A percentile compares a stretch with the other conserved stretches of the same genome.
Conservation (phyloP, 495 filamentous ascomycete genomes). For the Podospora fimiseda region DNA sequence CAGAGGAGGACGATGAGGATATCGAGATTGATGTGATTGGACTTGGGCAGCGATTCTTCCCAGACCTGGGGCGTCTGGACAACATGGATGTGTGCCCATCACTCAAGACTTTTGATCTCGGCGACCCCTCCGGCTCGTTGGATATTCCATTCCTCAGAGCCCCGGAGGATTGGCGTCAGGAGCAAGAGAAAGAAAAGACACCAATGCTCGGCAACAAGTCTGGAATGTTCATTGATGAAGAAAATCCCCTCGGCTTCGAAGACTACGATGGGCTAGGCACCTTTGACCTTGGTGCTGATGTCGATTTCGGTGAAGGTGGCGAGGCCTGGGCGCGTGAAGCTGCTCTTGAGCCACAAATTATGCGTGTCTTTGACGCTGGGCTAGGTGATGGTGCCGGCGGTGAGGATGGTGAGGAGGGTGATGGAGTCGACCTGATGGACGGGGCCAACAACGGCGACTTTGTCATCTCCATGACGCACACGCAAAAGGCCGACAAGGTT, state of each 20-base stretch:
- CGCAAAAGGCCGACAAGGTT: constrained; percentile 50
- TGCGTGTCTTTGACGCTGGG: constrained; percentile 51
- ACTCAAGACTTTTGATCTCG: constrained; percentile 84
- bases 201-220: constrained; percentile 59
- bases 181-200: constrained; percentile 51
- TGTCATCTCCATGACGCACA: constrained; percentile 63
- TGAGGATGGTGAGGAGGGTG: constrained; percentile 50
- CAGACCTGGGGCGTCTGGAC: constrained; percentile 67
- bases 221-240: constrained; percentile 75
- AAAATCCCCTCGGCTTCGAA: constrained; percentile 71
- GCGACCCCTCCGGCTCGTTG: constrained; percentile 71
- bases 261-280: constrained; percentile 72
- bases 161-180: constrained; percentile 73
- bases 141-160: constrained; percentile 91
- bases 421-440: constrained; percentile 52
- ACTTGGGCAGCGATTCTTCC: constrained; percentile 78
- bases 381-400: constrained; percentile 45
- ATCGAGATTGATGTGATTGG: constrained; percentile 70
- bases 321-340: constrained; percentile 67
- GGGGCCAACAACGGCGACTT: constrained; percentile 58
- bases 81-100: constrained; percentile 92
- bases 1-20: constrained; percentile 36
- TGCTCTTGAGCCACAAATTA: constrained; percentile 57
- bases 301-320: constrained; percentile 69
- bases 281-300: constrained; percentile 64